Base-by-base conservation (phyloP, 2,329 filamentous ascomycete genomes). In the Monosporascus sp. region DNA sequence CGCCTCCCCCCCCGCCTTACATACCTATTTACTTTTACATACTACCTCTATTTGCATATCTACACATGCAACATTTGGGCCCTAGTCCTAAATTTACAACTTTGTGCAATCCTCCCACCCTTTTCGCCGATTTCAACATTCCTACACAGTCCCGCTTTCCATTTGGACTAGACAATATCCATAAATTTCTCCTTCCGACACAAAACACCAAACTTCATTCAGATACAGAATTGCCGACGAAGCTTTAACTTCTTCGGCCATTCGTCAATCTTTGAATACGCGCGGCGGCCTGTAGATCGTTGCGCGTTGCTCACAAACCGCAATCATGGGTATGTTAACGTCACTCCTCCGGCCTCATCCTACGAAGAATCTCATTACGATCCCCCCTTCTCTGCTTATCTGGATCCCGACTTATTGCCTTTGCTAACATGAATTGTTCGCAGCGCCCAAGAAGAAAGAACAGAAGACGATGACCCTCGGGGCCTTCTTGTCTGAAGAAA, bases 391-490 rank as follows among this genome's bases (percentile, higher is more conserved):
- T 14, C 31, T 34, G 11, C 31, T 34, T 34, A 34, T 34, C 31
- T 9, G 11, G 9, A 14, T 14, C 31, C 14, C 11, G 31, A 14
- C 31, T 5, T 7, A n/a, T n/a, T n/a, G n/a, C n/a, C n/a, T n/a
- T n/a, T n/a, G n/a, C 80, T 84, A 65, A 83, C 72, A 62, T 56
- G 57, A 54, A 57, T 62, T 51, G 56, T 56, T 50, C 70, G 56
- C 68, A 96, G 92, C 89, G 82, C 93, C 92, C 63, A 89, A 92
- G 74, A 95, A 95, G 80, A 89, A 90, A 79, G 87, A 96, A 77
- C 55, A 61, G 74, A 88, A 96, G 85, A 99, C 95, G 82, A 93
- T 99, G 89, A 90, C 89, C 80, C 86, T 97, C 71, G 90, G 90
- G 81, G 89, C 90, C 76, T 99, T 99, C 83, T 83, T 99, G 80